Conservation (phyloP, 1,284 basidiomycete genomes). For the Microbotryum saponariae region DNA sequence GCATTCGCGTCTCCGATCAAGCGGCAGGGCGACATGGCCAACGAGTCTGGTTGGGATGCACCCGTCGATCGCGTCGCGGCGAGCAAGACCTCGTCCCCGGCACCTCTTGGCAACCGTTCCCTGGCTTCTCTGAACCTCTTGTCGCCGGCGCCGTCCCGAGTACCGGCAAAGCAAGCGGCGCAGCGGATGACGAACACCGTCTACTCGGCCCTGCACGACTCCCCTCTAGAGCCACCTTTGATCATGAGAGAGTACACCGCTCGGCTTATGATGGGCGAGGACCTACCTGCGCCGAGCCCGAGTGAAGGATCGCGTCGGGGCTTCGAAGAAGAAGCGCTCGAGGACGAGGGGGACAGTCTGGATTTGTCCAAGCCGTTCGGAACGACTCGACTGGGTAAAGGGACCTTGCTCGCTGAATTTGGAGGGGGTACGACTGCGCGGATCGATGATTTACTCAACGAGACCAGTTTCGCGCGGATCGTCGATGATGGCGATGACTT, state of each 20-base stretch:
- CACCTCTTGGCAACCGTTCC: not conserved
- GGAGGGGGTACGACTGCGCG: constrained; percentile 41
- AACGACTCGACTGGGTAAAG: no score
- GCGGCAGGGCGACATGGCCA: not conserved
- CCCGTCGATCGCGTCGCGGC: constrained; percentile 4
- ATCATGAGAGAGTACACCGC: constrained; percentile 7
- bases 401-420: constrained; percentile 36
- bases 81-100: not conserved
- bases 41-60: constrained; percentile 4
- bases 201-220: constrained; percentile 19
- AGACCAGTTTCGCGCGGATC: constrained; percentile 15
- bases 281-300: not conserved
- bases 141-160: constrained; percentile 6
- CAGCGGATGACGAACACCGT: constrained; percentile 19
- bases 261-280: constrained; percentile 3
- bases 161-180: constrained; percentile 27
- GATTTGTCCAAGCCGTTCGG: not conserved
- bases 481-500: constrained; percentile 23
- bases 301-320: not conserved
- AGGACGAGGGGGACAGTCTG: not conserved
- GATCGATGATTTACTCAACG: constrained; percentile 29
- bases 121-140: not conserved
- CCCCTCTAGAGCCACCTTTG: constrained; percentile 12
- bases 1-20: constrained; percentile 29
- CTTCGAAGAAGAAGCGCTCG: constrained; percentile 2